These are phyloP conservation scores for Fusarium sp. DNA, from an alignment of 2,329 filamentous ascomycete species.

Conservation along the genomic window DNA sequence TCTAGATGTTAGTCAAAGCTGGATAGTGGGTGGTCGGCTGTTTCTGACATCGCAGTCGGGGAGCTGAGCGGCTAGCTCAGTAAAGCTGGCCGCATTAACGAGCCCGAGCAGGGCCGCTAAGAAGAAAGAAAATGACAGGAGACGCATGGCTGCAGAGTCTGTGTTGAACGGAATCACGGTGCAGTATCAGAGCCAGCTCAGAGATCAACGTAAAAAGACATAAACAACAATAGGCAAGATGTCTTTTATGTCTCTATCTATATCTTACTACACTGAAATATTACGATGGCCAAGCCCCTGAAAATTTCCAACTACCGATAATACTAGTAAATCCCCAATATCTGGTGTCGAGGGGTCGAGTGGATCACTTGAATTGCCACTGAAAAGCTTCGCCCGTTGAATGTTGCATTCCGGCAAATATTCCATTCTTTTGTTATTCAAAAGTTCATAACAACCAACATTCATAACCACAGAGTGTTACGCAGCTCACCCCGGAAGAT, in stretches of 20 bases:
- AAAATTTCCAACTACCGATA: conserved; percentile 7
- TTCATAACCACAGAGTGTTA: background rate
- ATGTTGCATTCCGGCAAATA: conserved; percentile 3
- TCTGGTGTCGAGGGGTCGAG: background rate
- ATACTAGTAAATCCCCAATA: background rate
- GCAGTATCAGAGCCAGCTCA: background rate
- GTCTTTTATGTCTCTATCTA: background rate
- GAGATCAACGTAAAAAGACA: background rate
- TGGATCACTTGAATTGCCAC: background rate
- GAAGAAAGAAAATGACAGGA: conserved; percentile 14
- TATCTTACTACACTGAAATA: background rate
- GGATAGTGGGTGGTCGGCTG: too few relatives aligned
- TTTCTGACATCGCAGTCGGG: conserved; percentile 21
- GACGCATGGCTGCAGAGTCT: conserved; percentile 17
- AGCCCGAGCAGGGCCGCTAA: background rate
- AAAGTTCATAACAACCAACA: background rate
- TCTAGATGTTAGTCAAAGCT: background rate
- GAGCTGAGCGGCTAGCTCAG: conserved; percentile 23
- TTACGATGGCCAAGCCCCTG: conserved; percentile 2
- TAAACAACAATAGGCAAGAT: background rate
- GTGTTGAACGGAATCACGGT: background rate
- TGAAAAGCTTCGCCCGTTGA: background rate
- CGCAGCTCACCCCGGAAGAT: background rate
- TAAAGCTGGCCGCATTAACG: conserved; percentile 21
- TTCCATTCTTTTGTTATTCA: background rate